Conservation (phyloP, 495 filamentous ascomycete species). For the Aspergillus olivimuriae region DNA sequence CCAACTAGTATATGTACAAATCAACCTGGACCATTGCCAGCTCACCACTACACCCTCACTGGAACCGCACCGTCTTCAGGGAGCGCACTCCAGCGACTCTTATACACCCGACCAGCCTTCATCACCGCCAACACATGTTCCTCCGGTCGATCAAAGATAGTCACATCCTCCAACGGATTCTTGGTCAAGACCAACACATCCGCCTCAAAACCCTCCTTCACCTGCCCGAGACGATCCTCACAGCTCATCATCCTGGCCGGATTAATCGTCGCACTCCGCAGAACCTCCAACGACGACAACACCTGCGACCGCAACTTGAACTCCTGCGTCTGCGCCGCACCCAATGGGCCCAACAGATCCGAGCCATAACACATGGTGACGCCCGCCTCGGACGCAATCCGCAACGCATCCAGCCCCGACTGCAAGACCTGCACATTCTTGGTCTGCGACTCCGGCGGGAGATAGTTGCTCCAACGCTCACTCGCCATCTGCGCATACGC, state of each 20-base stretch:
- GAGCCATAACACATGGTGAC: conserved; percentile 50
- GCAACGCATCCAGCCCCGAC: conserved; percentile 37
- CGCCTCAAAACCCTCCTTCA: conserved; percentile 34
- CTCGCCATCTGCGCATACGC: conserved; percentile 44
- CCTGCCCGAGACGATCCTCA: conserved; percentile 35
- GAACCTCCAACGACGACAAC: conserved; percentile 32
- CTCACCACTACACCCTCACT: conserved; percentile 11
- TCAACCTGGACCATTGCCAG: not conserved
- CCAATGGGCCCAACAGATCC: conserved; percentile 45
- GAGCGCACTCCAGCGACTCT: conserved; percentile 21
- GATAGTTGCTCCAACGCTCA: conserved; percentile 36
- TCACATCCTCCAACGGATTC: conserved; percentile 48
- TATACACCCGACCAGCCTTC: conserved; percentile 40
- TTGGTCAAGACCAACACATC: conserved; percentile 37
- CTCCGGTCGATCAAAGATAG: conserved; percentile 40
- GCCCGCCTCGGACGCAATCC: conserved; percentile 40
- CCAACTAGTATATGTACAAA: conserved; percentile 4
- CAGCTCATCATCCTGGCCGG: conserved; percentile 40
- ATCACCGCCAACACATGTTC: conserved; percentile 40
- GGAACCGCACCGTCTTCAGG: conserved; percentile 24
- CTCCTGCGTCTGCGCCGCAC: conserved; percentile 41
- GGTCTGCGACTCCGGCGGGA: conserved; percentile 25
- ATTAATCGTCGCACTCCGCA: conserved; percentile 48
- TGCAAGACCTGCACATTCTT: conserved; percentile 44
- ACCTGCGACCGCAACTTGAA: conserved; percentile 41